These are phyloP conservation scores for Trametes cingulata DNA, from an alignment of 768 basidiomycete species.

Conservation along the genomic window DNA sequence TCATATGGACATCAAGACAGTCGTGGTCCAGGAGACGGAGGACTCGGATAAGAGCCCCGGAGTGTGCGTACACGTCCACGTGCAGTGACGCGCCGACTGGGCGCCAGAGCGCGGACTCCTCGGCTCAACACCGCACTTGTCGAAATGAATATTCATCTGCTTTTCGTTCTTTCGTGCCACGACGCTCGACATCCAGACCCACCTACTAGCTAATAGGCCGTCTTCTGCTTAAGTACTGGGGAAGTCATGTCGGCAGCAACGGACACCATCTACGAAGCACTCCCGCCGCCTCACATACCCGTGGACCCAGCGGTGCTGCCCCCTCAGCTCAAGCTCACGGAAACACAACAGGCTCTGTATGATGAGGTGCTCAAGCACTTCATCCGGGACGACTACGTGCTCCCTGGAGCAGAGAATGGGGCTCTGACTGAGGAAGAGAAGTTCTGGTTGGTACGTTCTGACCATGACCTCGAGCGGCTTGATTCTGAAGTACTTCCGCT, in stretches of 20 bases:
- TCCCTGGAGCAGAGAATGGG: constrained; percentile 48
- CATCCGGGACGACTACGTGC: constrained; percentile 46
- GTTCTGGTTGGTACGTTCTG: constrained; percentile 67
- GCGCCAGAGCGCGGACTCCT: constrained; percentile 1
- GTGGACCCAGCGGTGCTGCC: constrained; percentile 14
- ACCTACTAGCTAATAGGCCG: neutral
- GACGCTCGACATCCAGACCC: neutral
- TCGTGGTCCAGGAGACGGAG: neutral
- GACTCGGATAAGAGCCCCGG: neutral
- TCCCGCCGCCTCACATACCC: constrained; percentile 23
- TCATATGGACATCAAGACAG: neutral
- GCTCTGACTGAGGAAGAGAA: constrained; percentile 64
- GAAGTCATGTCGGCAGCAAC: constrained; percentile 6
- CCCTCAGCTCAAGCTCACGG: constrained; percentile 35
- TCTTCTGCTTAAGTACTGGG: neutral
- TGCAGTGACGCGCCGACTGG: constrained; percentile 1
- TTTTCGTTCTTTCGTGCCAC: constrained; percentile 1
- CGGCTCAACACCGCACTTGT: neutral
- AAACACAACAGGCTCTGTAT: constrained; percentile 50
- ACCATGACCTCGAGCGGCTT: neutral
- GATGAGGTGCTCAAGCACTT: constrained; percentile 63
- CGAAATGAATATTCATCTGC: neutral
- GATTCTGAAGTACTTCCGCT: neutral
- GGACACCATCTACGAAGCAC: constrained; percentile 19
- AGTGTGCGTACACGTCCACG: constrained; percentile 3